phyloP scores from a whole-genome alignment of 2,329 filamentous ascomycete species.

The Fusarium ramigenum region DNA sequence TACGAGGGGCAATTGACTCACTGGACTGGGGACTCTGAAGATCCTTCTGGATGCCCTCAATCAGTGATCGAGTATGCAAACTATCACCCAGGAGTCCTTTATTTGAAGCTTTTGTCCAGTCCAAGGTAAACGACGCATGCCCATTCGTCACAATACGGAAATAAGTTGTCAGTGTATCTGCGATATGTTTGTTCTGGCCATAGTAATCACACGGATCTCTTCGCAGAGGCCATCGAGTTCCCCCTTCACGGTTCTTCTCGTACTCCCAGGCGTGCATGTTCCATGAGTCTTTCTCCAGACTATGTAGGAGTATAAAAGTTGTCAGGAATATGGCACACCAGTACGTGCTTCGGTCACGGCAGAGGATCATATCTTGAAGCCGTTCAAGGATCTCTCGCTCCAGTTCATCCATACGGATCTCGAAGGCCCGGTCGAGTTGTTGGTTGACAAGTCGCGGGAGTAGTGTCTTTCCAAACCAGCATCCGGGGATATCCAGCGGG shows the following conservation, averaged over 20 bases:
- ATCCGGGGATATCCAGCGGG: neutral
- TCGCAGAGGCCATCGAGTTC: neutral
- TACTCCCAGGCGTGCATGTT: neutral
- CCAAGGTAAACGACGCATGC: neutral
- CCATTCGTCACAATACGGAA: neutral
- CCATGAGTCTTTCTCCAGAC: neutral
- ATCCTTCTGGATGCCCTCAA: neutral
- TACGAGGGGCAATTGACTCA: rapidly evolving
- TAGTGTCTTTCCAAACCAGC: neutral
- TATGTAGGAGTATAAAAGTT: neutral
- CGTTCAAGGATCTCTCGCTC: neutral
- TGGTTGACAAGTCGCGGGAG: neutral
- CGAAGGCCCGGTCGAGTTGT: neutral
- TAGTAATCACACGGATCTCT: neutral
- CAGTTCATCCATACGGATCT: neutral
- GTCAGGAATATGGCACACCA: neutral
- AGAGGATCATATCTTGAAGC: neutral
- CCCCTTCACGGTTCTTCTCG: neutral
- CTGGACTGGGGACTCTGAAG: neutral
- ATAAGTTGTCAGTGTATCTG: neutral
- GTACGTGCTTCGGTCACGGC: neutral
- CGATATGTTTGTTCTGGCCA: neutral
- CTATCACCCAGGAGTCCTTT: neutral
- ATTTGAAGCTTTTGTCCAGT: neutral
- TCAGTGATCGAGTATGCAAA: neutral